Evolutionary conservation across 176 grass and related monocot species (phyloP).

Genomic region (Lolium rigidum): DNA sequence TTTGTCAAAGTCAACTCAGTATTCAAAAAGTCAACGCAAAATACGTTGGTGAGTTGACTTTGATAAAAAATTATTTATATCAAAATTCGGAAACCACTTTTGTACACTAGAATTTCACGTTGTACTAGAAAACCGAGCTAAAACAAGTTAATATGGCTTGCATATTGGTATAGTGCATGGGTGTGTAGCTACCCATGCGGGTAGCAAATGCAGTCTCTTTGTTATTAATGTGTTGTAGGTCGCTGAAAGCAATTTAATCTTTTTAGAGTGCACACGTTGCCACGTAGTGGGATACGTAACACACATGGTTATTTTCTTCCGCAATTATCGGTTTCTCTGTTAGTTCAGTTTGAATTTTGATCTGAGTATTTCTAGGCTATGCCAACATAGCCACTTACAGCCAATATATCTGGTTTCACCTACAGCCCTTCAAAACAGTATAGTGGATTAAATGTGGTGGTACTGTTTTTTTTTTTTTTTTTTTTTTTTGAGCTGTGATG

Average conservation of each 20-base stretch:
- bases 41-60: too few relatives aligned
- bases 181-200: too few relatives aligned
- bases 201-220: too few relatives aligned
- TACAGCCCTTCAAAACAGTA: neutral
- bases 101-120: too few relatives aligned
- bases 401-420: conserved; percentile 8
- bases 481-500: conserved; percentile 3
- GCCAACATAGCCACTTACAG: neutral
- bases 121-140: too few relatives aligned
- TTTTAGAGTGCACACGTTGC: neutral
- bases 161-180: too few relatives aligned
- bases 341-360: neutral
- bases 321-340: neutral
- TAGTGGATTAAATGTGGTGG: neutral
- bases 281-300: too few relatives aligned
- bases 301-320: neutral
- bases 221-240: conserved; percentile 19
- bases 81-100: too few relatives aligned
- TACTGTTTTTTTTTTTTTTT: neutral
- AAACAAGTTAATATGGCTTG: too few relatives aligned
- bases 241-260: neutral
- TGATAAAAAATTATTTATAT: too few relatives aligned
- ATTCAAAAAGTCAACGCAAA: too few relatives aligned
- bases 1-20: too few relatives aligned
- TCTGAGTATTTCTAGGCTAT: neutral